These are phyloP conservation scores for Dichomitus squalens DNA, from an alignment of 1,284 basidiomycete genomes.

Conservation along the genomic window DNA sequence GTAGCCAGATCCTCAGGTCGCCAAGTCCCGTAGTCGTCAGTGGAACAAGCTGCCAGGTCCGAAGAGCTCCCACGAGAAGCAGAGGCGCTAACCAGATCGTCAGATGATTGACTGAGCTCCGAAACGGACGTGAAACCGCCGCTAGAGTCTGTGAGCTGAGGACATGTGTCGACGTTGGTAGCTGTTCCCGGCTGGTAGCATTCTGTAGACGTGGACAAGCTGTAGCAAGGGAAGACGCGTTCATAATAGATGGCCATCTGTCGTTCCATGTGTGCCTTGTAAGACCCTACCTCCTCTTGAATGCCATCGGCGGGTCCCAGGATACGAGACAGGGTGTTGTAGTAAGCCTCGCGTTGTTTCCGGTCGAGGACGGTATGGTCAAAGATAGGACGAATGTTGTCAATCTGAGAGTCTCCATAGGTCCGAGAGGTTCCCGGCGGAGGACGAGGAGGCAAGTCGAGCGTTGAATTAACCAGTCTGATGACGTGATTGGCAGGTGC, in stretches of 20 bases:
- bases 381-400: slow-evolving; percentile 1
- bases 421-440: slow-evolving; percentile 14
- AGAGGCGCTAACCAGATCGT: neutral
- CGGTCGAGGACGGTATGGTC: slow-evolving; percentile 39
- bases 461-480: neutral
- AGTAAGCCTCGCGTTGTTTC: slow-evolving; percentile 50
- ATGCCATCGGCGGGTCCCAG: slow-evolving; percentile 49
- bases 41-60: neutral
- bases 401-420: slow-evolving; percentile 13
- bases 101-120: neutral
- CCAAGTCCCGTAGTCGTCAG: neutral
- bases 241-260: slow-evolving; percentile 48
- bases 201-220: neutral
- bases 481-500: slow-evolving; percentile 2
- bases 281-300: slow-evolving; percentile 55
- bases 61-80: neutral
- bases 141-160: neutral
- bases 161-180: neutral
- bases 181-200: neutral
- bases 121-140: too few species aligned
- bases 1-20: neutral
- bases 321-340: slow-evolving; percentile 50
- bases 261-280: slow-evolving; percentile 54
- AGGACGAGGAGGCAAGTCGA: slow-evolving; percentile 3
- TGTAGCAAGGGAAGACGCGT: slow-evolving; percentile 30